These are phyloP conservation scores for Candida ovalis DNA, from an alignment of 805 yeast genomes.

Conservation along the genomic window DNA sequence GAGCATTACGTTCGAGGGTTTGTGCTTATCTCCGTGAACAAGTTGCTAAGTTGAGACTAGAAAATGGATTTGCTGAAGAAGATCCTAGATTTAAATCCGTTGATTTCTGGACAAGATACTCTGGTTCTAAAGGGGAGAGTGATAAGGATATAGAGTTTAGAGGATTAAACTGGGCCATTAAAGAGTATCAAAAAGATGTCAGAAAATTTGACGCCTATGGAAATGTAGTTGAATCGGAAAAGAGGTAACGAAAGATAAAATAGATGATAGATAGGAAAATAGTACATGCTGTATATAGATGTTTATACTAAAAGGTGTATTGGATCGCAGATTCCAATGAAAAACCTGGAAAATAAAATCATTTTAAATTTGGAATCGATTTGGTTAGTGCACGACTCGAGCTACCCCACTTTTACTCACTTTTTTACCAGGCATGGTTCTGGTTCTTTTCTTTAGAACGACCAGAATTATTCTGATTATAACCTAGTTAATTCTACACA, in stretches of 20 bases:
- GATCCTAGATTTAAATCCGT: conserved; percentile 68
- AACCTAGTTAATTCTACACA: no score
- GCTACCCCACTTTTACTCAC: conserved; percentile 1
- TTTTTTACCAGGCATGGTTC: not conserved
- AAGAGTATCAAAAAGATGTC: conserved; percentile 52
- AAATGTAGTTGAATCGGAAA: conserved; percentile 20
- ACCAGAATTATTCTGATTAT: no score
- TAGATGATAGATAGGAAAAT: no score
- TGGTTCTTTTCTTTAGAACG: not conserved
- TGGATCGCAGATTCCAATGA: no score
- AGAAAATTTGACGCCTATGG: conserved; percentile 31
- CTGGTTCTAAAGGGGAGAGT: conserved; percentile 58
- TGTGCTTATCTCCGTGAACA: conserved; percentile 66
- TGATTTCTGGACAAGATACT: conserved; percentile 70
- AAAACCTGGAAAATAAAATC: no score
- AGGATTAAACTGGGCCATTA: conserved; percentile 82
- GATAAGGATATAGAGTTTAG: conserved; percentile 68
- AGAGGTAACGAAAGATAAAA: not conserved
- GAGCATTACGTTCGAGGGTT: conserved; percentile 60
- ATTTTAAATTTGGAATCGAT: not conserved
- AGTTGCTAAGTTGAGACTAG: conserved; percentile 47
- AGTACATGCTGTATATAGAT: no score
- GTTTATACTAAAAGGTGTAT: no score
- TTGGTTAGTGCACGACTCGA: not conserved
- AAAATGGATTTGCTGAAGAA: conserved; percentile 47